Conservation (phyloP, 1,284 basidiomycete species). For the Leucoagaricus sp. region DNA sequence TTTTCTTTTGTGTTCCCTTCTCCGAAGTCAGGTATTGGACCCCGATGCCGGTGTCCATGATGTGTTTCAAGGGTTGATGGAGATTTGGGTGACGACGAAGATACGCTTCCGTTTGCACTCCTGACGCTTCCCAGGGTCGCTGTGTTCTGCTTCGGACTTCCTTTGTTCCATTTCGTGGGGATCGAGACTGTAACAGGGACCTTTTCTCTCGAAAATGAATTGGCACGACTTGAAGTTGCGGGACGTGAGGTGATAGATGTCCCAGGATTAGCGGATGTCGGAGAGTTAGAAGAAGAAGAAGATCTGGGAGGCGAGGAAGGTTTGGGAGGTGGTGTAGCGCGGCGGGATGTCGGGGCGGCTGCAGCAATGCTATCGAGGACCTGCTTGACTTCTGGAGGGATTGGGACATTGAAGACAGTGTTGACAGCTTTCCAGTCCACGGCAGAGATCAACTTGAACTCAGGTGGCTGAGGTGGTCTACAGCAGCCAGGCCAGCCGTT, state of each 20-base stretch:
- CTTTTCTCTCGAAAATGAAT: conserved; percentile 9
- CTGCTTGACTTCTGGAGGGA: conserved; percentile 68
- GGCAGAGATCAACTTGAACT: conserved; percentile 60
- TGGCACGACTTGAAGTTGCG: conserved; percentile 1
- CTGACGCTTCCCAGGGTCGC: conserved; percentile 12
- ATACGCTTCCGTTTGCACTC: conserved; percentile 33
- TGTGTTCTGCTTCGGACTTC: conserved; percentile 13
- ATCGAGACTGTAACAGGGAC: conserved; percentile 1
- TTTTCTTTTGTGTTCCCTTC: conserved; percentile 5
- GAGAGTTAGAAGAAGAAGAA: too few relatives aligned
- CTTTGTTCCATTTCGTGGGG: conserved; percentile 5
- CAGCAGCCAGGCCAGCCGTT: conserved; percentile 85
- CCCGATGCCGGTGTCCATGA: conserved; percentile 11
- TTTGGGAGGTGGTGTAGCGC: conserved; percentile 10
- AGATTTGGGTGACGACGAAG: conserved; percentile 40
- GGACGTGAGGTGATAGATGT: not conserved
- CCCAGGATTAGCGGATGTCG: not conserved
- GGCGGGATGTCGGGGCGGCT: not conserved
- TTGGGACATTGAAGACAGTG: conserved; percentile 66
- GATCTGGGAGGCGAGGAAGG: not conserved
- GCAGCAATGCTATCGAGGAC: conserved; percentile 55
- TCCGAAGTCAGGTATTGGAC: conserved; percentile 11
- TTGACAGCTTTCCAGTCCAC: conserved; percentile 82
- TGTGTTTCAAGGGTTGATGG: conserved; percentile 24
- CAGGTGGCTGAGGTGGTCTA: conserved; percentile 60